Evolutionary conservation across 495 filamentous ascomycete genomes (phyloP).

Genomic region (Niebla homalea): DNA sequence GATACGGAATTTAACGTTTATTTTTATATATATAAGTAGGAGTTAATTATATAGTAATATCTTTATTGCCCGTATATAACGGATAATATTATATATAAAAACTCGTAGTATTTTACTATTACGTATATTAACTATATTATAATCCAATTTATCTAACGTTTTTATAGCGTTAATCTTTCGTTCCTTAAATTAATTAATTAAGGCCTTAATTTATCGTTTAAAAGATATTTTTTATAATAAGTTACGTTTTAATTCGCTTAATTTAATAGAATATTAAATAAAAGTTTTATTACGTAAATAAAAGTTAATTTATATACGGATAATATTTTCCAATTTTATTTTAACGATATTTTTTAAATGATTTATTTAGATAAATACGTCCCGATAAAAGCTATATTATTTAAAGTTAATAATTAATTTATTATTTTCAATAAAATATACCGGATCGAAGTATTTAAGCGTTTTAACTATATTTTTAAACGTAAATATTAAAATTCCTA

Average conservation of each 20-base stretch:
- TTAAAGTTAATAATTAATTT: not conserved
- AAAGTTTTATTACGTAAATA: not conserved
- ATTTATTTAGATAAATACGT: not conserved
- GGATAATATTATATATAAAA: not conserved
- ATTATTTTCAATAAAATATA: not conserved
- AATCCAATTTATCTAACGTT: too few relatives aligned
- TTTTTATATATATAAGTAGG: too few relatives aligned
- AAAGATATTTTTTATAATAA: not conserved
- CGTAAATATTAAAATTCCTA: too few relatives aligned
- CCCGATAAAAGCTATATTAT: not conserved
- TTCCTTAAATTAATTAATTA: too few relatives aligned
- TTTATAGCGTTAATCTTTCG: too few relatives aligned
- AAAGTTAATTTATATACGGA: slow-evolving; percentile 3
- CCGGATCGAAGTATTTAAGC: not conserved
- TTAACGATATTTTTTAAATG: slow-evolving; percentile 3
- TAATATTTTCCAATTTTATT: not conserved
- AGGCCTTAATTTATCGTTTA: too few relatives aligned
- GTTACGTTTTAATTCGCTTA: not conserved
- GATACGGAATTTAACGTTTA: too few relatives aligned
- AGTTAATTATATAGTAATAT: too few relatives aligned
- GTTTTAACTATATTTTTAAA: too few relatives aligned
- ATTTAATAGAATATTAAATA: slow-evolving; percentile 1
- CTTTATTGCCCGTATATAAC: too few relatives aligned
- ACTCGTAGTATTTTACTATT: too few relatives aligned
- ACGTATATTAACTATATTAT: too few relatives aligned